A percentile compares a stretch with the other conserved stretches of the same genome.
Evolutionary conservation across 768 basidiomycete genomes (phyloP).

Genomic region (Leccinum pellstonianum): DNA sequence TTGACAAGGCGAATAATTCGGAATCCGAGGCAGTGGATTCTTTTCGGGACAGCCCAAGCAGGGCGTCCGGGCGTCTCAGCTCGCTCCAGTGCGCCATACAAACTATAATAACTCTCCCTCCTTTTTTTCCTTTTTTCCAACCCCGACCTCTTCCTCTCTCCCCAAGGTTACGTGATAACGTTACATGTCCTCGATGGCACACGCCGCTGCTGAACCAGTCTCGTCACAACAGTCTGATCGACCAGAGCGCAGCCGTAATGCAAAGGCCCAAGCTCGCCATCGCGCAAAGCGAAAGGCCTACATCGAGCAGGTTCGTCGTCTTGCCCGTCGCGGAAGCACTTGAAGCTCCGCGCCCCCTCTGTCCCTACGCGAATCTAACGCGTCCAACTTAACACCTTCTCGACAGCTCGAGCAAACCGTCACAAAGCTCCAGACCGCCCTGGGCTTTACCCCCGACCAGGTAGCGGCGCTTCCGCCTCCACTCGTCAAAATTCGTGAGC

Average conservation of each 20-base stretch:
- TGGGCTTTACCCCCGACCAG: conserved; percentile 73
- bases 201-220: conserved; percentile 46
- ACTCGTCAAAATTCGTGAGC: conserved; percentile 72
- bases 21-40: conserved; percentile 40
- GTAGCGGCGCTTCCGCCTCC: conserved; percentile 72
- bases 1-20: conserved; percentile 49
- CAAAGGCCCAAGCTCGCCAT: conserved; percentile 85
- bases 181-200: conserved; percentile 59
- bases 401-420: conserved; percentile 80
- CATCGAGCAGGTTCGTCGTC: conserved; percentile 69
- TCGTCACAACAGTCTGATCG: conserved; percentile 50
- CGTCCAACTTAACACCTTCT: conserved; percentile 1
- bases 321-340: conserved; percentile 4
- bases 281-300: conserved; percentile 92
- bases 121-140: conserved; percentile 40
- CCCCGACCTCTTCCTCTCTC: conserved; percentile 49
- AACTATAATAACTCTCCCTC: conserved; percentile 38
- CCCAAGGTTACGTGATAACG: conserved; percentile 40
- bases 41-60: conserved; percentile 23
- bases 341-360: conserved; percentile 10
- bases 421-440: conserved; percentile 74
- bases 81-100: conserved; percentile 13
- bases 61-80: conserved; percentile 26
- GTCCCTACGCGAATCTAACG: conserved; percentile 9
- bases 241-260: conserved; percentile 84